phyloP scores from a whole-genome alignment of 306 rosid genomes.

The Heteromeles arbutifolia region DNA sequence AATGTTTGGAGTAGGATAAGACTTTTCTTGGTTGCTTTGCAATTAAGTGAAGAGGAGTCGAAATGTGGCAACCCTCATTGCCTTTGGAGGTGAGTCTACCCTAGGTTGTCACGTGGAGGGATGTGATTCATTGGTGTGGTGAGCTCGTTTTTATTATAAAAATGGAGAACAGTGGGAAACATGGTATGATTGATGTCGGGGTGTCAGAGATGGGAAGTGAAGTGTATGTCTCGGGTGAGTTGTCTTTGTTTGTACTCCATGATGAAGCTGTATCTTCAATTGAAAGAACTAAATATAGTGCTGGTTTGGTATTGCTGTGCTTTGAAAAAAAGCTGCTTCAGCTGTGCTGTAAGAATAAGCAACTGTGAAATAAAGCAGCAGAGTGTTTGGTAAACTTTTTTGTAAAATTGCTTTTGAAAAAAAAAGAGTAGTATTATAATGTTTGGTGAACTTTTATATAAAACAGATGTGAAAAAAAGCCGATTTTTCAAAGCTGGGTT shows the following conservation, averaged over 20 bases:
- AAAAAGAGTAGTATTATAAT: too few relatives aligned
- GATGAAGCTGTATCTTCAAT: too few relatives aligned
- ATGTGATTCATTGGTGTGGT: background rate
- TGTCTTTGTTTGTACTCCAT: constrained; percentile 6
- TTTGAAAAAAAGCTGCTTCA: too few relatives aligned
- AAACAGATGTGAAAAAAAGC: too few relatives aligned
- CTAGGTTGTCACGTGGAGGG: constrained; percentile 17
- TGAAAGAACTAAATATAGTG: accelerated
- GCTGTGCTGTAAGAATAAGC: too few relatives aligned
- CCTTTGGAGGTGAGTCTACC: background rate
- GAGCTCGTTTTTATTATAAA: background rate
- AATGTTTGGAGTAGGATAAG: too few relatives aligned
- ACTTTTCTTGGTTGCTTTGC: background rate
- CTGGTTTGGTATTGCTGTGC: too few relatives aligned
- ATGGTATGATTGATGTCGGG: background rate
- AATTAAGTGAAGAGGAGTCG: background rate
- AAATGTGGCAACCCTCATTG: background rate
- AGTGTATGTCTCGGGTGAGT: constrained; percentile 24
- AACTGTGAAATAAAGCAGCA: too few relatives aligned
- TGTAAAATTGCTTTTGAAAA: too few relatives aligned
- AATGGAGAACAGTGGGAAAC: background rate
- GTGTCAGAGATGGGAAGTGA: background rate
- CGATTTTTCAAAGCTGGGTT: too few relatives aligned
- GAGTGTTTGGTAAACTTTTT: too few relatives aligned
- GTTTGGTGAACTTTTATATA: too few relatives aligned